These are phyloP conservation scores for Purpureocillium takamizusanense DNA, from an alignment of 2,329 filamentous ascomycete species.

Conservation along the genomic window DNA sequence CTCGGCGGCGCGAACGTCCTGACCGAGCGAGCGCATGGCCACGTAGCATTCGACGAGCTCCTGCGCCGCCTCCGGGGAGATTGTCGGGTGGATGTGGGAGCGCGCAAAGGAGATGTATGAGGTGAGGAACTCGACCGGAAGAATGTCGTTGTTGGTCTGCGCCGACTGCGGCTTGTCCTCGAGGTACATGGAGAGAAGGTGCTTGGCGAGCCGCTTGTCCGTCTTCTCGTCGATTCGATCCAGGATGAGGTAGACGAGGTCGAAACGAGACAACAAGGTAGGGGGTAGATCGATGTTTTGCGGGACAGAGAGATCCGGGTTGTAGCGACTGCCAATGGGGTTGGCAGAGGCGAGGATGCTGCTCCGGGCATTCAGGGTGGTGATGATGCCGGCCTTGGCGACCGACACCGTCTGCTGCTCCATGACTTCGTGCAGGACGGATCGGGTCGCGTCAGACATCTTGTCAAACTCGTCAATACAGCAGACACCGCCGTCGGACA, in stretches of 20 bases:
- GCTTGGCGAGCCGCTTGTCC: slow-evolving; percentile 81
- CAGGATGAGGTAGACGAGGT: slow-evolving; percentile 92
- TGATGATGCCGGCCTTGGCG: slow-evolving; percentile 89
- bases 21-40: slow-evolving; percentile 87
- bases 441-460: slow-evolving; percentile 72
- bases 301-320: slow-evolving; percentile 87
- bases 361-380: slow-evolving; percentile 89
- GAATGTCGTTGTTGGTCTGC: slow-evolving; percentile 61
- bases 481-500: slow-evolving; percentile 75
- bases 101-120: slow-evolving; percentile 96
- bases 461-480: slow-evolving; percentile 84
- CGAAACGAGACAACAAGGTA: slow-evolving; percentile 89
- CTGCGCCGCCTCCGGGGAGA: slow-evolving; percentile 71
- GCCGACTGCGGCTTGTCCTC: slow-evolving; percentile 90
- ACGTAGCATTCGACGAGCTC: slow-evolving; percentile 85
- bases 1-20: slow-evolving; percentile 77
- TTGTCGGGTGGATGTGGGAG: slow-evolving; percentile 70
- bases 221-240: slow-evolving; percentile 86
- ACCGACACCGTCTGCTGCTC: slow-evolving; percentile 81
- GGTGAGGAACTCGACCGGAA: slow-evolving; percentile 92
- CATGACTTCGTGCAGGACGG: slow-evolving; percentile 81
- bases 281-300: slow-evolving; percentile 97
- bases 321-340: slow-evolving; percentile 96
- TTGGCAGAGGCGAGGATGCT: slow-evolving; percentile 96
- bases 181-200: slow-evolving; percentile 92